Base-by-base conservation (phyloP, 768 basidiomycete species). In the Cystobasidium onofrii region DNA sequence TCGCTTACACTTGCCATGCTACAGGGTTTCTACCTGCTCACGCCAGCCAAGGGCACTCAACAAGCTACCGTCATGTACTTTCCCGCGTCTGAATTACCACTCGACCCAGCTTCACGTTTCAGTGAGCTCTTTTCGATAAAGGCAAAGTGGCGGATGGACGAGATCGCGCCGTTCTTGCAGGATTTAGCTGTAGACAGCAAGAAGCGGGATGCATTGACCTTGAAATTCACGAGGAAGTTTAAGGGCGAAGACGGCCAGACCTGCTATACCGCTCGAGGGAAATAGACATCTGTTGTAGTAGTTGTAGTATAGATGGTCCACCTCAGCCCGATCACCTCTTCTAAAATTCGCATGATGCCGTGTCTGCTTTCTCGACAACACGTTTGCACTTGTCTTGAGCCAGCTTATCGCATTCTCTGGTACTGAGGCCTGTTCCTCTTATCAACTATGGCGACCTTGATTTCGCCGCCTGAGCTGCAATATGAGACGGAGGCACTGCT, bases 131-230 rank as follows among this genome's bases (percentile, higher is more conserved):
- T 99, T 84, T 83, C 91, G 44, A 80, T 80, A 10, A 76, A 79
- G 13, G 39, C 80, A 0, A 74, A 77, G 41, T 83, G 83, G 83
- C 64, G 64, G 31, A 76, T 76, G 18, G 60, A 31, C n/a, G 79
- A 79, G 29, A 89, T 88, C 10, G 87, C 88, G 4, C 75, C 86
- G 2, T 98, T 94, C 82, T 82, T 98, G 15, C 81, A 84, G 6
- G 92, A 92, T 75, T 87, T 96, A 70, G 88, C 88, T 0, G 84
- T 92, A n/a, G 88, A 91, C 79, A 82, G 83, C 9, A 95, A 96
- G 81, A 91, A 91, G 78, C 84, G 90, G 46, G 94, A 98, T 80
- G 92, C 88, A 80, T 80, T 95, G 75, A 82, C 96, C 44, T 85
- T 91, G 52, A 97, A 92, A 82, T 90, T 89, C 78, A 90, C 90